Evolutionary conservation across 2,329 filamentous ascomycete genomes (phyloP).

Genomic region (Thielaviopsis populi): DNA sequence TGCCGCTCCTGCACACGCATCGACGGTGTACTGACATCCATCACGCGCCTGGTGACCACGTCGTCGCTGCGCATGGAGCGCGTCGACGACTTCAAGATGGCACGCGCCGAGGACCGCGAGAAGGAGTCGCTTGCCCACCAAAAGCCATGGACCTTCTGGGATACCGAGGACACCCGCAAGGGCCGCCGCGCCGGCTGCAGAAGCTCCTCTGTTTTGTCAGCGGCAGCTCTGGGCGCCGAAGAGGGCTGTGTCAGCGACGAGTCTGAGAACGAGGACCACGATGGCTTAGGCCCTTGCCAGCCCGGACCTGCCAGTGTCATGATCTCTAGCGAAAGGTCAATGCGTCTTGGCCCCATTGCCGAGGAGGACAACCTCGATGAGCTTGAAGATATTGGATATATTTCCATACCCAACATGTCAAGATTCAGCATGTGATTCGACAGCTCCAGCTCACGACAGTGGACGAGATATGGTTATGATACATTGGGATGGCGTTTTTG

Average conservation of each 20-base stretch:
- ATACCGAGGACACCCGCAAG: conserved; percentile 6
- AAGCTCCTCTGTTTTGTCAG: background rate
- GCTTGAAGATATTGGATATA: conserved; percentile 16
- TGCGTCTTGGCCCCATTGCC: background rate
- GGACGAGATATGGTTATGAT: background rate
- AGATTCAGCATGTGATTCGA: background rate
- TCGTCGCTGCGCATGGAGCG: conserved; percentile 8
- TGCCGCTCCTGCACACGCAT: conserved; percentile 11
- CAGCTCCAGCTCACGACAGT: background rate
- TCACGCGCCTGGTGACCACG: conserved; percentile 11
- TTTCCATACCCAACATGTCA: conserved; percentile 5
- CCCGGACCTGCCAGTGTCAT: background rate
- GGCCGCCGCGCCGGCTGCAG: background rate
- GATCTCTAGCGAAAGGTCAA: background rate
- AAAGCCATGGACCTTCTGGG: conserved; percentile 11
- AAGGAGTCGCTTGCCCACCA: conserved; percentile 4
- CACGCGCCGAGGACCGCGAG: conserved; percentile 1
- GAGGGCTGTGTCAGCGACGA: conserved; percentile 3
- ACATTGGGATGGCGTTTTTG: background rate
- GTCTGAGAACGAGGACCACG: conserved; percentile 6
- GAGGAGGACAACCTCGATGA: conserved; percentile 10
- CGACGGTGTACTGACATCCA: conserved; percentile 9
- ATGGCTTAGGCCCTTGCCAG: background rate
- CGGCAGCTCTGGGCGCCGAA: background rate
- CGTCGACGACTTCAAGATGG: conserved; percentile 2